These are phyloP conservation scores for Colletotrichum lini DNA, from an alignment of 2,329 filamentous ascomycete genomes.

Conservation along the genomic window DNA sequence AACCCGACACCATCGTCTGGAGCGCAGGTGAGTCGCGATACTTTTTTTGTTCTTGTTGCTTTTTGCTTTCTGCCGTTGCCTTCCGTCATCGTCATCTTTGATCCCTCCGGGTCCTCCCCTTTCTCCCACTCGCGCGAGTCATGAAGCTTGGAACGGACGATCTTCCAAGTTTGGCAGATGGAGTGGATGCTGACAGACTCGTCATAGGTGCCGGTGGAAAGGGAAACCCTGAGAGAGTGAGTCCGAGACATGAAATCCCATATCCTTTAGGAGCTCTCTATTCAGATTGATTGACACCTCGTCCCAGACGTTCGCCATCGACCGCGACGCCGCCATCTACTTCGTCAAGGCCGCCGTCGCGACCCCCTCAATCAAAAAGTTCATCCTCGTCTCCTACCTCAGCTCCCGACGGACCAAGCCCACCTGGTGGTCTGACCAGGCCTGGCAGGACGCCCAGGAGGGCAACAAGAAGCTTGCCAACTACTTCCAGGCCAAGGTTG, in stretches of 20 bases:
- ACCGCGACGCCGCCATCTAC: constrained; percentile 74
- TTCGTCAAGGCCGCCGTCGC: constrained; percentile 73
- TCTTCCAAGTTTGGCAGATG: neutral
- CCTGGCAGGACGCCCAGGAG: constrained; percentile 64
- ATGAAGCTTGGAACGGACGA: neutral
- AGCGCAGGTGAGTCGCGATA: constrained; percentile 68
- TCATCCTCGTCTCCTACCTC: constrained; percentile 76
- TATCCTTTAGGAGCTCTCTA: neutral
- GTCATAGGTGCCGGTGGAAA: constrained; percentile 69
- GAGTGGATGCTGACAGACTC: constrained; percentile 33
- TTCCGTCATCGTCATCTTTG: too few species aligned
- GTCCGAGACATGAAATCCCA: constrained; percentile 9
- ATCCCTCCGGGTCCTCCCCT: neutral
- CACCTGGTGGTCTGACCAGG: constrained; percentile 68
- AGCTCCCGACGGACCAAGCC: constrained; percentile 66
- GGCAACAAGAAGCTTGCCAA: constrained; percentile 61
- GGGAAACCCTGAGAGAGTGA: constrained; percentile 66
- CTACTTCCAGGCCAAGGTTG: constrained; percentile 74
- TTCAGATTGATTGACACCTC: constrained; percentile 36
- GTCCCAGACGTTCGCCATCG: constrained; percentile 68
- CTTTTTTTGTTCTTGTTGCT: too few species aligned
- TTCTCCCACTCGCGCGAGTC: neutral
- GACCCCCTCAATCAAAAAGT: constrained; percentile 69
- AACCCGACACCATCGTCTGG: constrained; percentile 78
- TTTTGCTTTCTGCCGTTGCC: neutral